A percentile compares a stretch with the other conserved stretches of the same genome.
These are phyloP conservation scores for Casuarina cunninghamiana DNA, from an alignment of 306 rosid species.

Conservation along the genomic window DNA sequence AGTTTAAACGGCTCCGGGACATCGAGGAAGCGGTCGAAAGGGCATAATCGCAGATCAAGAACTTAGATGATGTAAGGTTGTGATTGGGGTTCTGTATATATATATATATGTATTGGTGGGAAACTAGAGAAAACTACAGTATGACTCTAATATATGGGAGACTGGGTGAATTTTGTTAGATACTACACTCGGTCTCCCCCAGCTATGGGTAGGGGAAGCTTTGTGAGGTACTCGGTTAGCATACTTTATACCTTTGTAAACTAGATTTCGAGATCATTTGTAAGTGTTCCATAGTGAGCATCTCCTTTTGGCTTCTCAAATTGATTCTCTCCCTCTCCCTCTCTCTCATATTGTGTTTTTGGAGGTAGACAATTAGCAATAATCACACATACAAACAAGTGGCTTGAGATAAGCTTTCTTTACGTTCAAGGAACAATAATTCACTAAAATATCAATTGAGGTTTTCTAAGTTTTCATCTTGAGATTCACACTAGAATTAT, in stretches of 20 bases:
- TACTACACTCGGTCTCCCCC: conserved; percentile 53
- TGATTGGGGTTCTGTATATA: conserved; percentile 45
- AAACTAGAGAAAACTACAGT: conserved; percentile 26
- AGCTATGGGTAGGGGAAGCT: conserved; percentile 9
- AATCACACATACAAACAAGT: too few species aligned
- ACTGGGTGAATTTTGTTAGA: conserved; percentile 96
- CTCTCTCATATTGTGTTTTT: too few species aligned
- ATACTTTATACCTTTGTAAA: neutral
- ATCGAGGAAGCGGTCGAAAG: conserved; percentile 75
- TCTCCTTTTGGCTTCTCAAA: neutral
- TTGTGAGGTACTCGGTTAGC: neutral
- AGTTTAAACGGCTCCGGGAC: conserved; percentile 46
- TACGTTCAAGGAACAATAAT: too few species aligned
- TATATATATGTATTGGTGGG: conserved; percentile 14
- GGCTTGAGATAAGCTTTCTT: too few species aligned
- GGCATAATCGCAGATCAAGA: conserved; percentile 52
- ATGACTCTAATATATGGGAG: conserved; percentile 28
- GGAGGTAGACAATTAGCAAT: too few species aligned
- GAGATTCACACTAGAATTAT: too few species aligned
- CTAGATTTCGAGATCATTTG: neutral
- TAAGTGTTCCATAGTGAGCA: neutral
- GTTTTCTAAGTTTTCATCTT: too few species aligned
- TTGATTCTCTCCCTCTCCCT: too few species aligned
- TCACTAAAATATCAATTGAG: too few species aligned
- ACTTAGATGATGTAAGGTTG: conserved; percentile 34